phyloP scores from a whole-genome alignment of 83 land plant genomes.

The Diphasiastrum complanatum region DNA sequence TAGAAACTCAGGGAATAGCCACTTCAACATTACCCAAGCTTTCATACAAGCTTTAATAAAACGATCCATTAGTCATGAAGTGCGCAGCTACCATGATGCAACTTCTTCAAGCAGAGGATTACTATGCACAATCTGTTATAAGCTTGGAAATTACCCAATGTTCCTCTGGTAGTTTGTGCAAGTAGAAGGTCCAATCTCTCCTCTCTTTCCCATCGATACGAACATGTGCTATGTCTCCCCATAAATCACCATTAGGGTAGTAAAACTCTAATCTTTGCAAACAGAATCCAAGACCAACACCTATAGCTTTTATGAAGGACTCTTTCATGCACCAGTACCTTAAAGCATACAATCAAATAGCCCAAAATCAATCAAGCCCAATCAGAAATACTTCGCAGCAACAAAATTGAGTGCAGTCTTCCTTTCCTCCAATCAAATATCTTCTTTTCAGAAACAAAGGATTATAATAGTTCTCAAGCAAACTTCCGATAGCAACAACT shows the following conservation, averaged over 20 bases:
- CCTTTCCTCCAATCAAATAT: too few relatives aligned
- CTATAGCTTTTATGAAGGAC: conserved; percentile 80
- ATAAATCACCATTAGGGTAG: conserved; percentile 32
- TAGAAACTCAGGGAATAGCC: too few relatives aligned
- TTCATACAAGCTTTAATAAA: too few relatives aligned
- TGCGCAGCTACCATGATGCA: not conserved
- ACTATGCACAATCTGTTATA: too few relatives aligned
- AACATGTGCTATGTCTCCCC: conserved; percentile 47
- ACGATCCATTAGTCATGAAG: not conserved
- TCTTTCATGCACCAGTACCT: conserved; percentile 93
- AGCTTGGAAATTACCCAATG: conserved; percentile 61
- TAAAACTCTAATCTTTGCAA: conserved; percentile 64
- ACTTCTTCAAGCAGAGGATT: not conserved
- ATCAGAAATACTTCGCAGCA: not conserved
- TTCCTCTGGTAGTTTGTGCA: conserved; percentile 41
- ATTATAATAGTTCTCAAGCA: too few relatives aligned
- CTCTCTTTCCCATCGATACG: conserved; percentile 46
- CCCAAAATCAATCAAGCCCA: not conserved
- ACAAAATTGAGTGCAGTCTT: not conserved
- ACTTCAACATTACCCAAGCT: too few relatives aligned
- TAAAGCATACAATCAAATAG: not conserved
- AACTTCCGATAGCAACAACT: too few relatives aligned
- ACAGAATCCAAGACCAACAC: conserved; percentile 58
- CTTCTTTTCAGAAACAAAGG: too few relatives aligned
- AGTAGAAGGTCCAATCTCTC: conserved; percentile 60